phyloP scores from a whole-genome alignment of 257 asterid genomes.

The Solanum sejunctum region DNA sequence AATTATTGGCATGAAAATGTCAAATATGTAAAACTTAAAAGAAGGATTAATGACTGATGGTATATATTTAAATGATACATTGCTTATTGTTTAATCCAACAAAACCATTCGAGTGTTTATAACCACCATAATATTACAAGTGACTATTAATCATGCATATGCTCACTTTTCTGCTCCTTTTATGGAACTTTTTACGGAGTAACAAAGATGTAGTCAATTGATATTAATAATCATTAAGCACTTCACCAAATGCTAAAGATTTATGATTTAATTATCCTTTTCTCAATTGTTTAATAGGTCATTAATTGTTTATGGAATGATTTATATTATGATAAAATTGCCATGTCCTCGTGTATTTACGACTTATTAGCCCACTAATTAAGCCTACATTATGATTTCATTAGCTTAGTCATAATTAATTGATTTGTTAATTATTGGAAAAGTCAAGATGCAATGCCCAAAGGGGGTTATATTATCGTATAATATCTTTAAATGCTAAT shows the following conservation, averaged over 20 bases:
- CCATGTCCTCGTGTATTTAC: not conserved
- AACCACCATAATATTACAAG: not conserved
- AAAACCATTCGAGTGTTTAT: not conserved
- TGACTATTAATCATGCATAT: not conserved
- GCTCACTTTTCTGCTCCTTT: not conserved
- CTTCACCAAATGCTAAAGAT: not conserved
- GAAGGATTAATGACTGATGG: not conserved
- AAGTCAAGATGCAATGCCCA: not conserved
- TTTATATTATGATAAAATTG: not conserved
- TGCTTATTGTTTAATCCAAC: not conserved
- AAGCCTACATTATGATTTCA: conserved; percentile 2
- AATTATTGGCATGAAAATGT: too few relatives aligned
- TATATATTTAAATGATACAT: not conserved
- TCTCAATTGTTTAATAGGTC: not conserved
- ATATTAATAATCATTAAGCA: not conserved
- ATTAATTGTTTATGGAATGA: not conserved
- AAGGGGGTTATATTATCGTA: not conserved
- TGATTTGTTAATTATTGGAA: conserved; percentile 1
- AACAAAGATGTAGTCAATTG: not conserved
- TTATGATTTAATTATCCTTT: not conserved
- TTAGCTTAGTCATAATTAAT: conserved; percentile 1
- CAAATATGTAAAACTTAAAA: not conserved
- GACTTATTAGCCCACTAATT: conserved; percentile 11
- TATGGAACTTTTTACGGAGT: not conserved
- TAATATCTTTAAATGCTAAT: not conserved